These are phyloP conservation scores for Sporormia fimetaria DNA, from an alignment of 495 filamentous ascomycete species.

Conservation along the genomic window DNA sequence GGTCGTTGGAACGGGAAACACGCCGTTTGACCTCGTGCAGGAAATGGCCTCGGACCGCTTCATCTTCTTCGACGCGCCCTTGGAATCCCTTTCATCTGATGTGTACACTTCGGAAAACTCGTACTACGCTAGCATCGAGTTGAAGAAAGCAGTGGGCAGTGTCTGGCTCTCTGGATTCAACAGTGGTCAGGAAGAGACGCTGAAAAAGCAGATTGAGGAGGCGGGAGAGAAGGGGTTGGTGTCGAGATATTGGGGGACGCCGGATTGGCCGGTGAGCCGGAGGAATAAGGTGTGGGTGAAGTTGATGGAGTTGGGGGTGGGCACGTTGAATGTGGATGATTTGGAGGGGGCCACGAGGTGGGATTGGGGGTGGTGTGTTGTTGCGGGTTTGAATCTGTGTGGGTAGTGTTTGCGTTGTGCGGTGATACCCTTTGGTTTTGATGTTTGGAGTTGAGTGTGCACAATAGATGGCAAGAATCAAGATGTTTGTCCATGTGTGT, in stretches of 20 bases:
- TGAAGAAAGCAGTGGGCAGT: slow-evolving; percentile 13
- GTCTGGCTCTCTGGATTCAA: slow-evolving; percentile 8
- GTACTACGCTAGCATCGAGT: slow-evolving; percentile 18
- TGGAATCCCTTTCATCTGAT: slow-evolving; percentile 7
- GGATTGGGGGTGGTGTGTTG: slow-evolving; percentile 23
- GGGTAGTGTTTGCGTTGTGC: too few relatives aligned
- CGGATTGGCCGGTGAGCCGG: slow-evolving; percentile 15
- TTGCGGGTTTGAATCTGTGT: slow-evolving; percentile 16
- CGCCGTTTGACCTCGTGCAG: slow-evolving; percentile 27
- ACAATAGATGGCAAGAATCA: too few relatives aligned
- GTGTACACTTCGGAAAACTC: slow-evolving; percentile 15
- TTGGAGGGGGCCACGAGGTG: slow-evolving; percentile 17
- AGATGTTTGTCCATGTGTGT: too few relatives aligned
- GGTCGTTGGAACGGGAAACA: slow-evolving; percentile 38
- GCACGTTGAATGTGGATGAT: slow-evolving; percentile 24
- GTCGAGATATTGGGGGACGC: slow-evolving; percentile 22
- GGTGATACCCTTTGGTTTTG: too few relatives aligned
- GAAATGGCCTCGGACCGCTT: slow-evolving; percentile 12
- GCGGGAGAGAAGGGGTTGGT: slow-evolving; percentile 14
- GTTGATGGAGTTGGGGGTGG: slow-evolving; percentile 12
- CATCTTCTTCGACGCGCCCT: slow-evolving; percentile 20
- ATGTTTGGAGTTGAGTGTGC: not conserved
- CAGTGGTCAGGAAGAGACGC: slow-evolving; percentile 5
- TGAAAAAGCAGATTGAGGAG: slow-evolving; percentile 15
- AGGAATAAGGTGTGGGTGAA: slow-evolving; percentile 18